Base-by-base conservation (phyloP, 139 green algal genomes). In the Nannochloris sp. region DNA sequence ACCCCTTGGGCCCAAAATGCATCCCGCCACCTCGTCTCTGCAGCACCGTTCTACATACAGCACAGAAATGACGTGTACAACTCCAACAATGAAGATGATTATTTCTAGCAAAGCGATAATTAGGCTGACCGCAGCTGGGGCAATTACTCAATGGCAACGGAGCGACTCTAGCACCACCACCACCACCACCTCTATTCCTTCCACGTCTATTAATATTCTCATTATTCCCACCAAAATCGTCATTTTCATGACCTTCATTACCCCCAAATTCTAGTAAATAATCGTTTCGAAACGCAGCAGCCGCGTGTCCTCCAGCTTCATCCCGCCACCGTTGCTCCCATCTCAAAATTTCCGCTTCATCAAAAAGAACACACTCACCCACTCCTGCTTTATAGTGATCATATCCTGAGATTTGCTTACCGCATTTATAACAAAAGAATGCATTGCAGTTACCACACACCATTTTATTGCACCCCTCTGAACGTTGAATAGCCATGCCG, bases 391-490 rank as follows among this genome's bases (percentile, higher is more conserved):
- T 60, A 62, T 77, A 87, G 69, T 87, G 81, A 4, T 63, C 30
- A 65, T 87, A 89, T n/a, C 73, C 81, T 2, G 66, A 35, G 42
- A 87, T 79, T n/a, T 59, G 42, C 44, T 68, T 47, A 36, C 65
- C 69, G 55, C 74, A 77, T 68, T 73, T 71, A 45, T 76, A 89
- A 68, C 83, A 90, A 63, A 87, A 91, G 54, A 60, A 76, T 8
- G 45, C 51, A 6, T 57, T 64, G 73, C 89, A 96, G 64, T 78
- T 74, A 45, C 39, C 29, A 76, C 89, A 96, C 1, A 65, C 78
- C 74, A 96, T 90, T 73, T 96, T 95, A 77, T 96, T 96, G 83
- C 90, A 96, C 44, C 85, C 87, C 60, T 79, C 81, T 25, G 58
- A 75, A 60, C 84, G 86, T 42, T 84, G 59, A 12, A 85, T 87